phyloP scores from a whole-genome alignment of 257 asterid species.

The Nicotiana tabacum region DNA sequence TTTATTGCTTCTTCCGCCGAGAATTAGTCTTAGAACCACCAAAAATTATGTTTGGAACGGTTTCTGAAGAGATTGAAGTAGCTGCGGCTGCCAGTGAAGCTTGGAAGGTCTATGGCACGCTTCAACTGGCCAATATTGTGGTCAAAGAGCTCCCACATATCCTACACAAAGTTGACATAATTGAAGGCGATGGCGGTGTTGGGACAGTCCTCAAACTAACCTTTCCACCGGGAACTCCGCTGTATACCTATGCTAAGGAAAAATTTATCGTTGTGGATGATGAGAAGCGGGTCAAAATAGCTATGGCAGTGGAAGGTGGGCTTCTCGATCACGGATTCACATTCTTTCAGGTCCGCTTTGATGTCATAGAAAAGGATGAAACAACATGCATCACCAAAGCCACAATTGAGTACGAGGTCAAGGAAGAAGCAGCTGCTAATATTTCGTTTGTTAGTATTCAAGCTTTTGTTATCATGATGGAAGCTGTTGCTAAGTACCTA shows the following conservation, averaged over 20 bases:
- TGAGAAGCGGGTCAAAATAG: conserved; percentile 39
- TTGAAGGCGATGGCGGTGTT: conserved; percentile 52
- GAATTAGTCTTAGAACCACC: neutral
- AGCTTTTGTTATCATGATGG: conserved; percentile 32
- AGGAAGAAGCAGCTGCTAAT: conserved; percentile 43
- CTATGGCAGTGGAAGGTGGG: conserved; percentile 62
- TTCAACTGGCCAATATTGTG: conserved; percentile 28
- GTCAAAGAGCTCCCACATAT: conserved; percentile 28
- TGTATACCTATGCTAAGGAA: conserved; percentile 43
- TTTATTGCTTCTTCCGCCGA: neutral
- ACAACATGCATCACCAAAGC: conserved; percentile 40
- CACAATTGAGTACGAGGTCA: conserved; percentile 49
- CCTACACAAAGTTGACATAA: conserved; percentile 30
- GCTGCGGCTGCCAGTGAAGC: conserved; percentile 48
- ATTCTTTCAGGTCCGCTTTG: conserved; percentile 34
- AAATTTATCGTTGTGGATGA: conserved; percentile 53
- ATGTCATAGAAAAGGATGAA: conserved; percentile 39
- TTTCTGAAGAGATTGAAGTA: conserved; percentile 36
- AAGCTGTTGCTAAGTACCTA: conserved; percentile 30
- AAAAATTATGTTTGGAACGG: conserved; percentile 32
- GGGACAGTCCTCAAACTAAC: conserved; percentile 46
- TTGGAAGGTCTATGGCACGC: conserved; percentile 53
- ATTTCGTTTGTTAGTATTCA: conserved; percentile 39
- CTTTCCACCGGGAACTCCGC: conserved; percentile 34
- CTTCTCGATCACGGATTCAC: conserved; percentile 47